These are phyloP conservation scores for Glycine tomentella DNA, from an alignment of 306 rosid species.

Conservation along the genomic window DNA sequence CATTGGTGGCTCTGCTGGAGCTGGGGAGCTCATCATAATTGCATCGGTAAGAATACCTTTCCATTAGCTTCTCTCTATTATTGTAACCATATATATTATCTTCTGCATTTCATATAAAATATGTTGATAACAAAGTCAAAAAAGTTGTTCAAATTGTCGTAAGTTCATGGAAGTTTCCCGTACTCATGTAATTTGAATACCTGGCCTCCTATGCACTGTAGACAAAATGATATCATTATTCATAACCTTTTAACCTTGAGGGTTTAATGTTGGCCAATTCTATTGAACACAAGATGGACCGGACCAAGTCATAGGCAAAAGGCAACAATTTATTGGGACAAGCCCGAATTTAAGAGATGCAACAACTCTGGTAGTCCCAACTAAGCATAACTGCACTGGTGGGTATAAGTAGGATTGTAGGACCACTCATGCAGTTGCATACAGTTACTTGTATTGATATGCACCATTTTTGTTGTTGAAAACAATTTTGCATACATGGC, in stretches of 20 bases:
- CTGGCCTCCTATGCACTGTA: not conserved
- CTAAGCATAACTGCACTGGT: not conserved
- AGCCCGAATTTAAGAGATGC: not conserved
- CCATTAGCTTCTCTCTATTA: conserved; percentile 1
- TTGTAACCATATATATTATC: not conserved
- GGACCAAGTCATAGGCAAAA: not conserved
- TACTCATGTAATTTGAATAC: not conserved
- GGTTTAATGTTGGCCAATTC: conserved; percentile 16
- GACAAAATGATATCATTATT: not conserved
- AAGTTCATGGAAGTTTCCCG: conserved; percentile 8
- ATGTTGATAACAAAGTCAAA: not conserved
- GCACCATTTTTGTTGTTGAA: not conserved
- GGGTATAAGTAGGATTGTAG: not conserved
- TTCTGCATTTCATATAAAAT: not conserved
- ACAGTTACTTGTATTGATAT: not conserved
- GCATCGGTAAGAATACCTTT: conserved; percentile 69
- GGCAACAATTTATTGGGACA: not conserved
- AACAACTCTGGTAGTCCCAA: not conserved
- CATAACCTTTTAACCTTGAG: not conserved
- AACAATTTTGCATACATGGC: not conserved
- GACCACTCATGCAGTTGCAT: not conserved
- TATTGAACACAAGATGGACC: not conserved
- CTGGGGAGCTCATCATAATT: conserved; percentile 80
- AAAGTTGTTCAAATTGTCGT: not conserved
- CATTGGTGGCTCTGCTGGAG: conserved; percentile 89